phyloP scores from a whole-genome alignment of 371 early-diverging fungal genomes.

The Mucor irregularis region DNA sequence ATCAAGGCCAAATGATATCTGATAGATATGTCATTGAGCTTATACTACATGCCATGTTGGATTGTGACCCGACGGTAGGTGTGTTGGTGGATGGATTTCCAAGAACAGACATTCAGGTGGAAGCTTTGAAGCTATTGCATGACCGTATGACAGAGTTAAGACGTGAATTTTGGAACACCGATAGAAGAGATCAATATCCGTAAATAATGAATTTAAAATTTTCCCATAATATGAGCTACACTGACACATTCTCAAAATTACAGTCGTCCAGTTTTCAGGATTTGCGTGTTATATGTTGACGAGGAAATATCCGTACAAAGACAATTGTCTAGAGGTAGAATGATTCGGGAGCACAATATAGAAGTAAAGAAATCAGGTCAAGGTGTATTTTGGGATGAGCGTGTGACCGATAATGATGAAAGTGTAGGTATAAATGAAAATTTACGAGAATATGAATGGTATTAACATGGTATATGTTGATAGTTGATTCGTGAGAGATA shows the following conservation, averaged over 20 bases:
- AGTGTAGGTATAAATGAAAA: constrained; percentile 36
- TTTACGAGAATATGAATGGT: too few species aligned
- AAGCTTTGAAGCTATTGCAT: constrained; percentile 61
- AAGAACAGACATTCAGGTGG: constrained; percentile 68
- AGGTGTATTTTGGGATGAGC: constrained; percentile 65
- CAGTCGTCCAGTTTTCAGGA: constrained; percentile 67
- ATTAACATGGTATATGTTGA: too few species aligned
- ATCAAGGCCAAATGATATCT: constrained; percentile 68
- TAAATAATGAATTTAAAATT: too few species aligned
- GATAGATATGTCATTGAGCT: constrained; percentile 65
- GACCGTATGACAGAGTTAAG: constrained; percentile 65
- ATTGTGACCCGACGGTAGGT: constrained; percentile 63
- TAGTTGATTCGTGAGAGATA: constrained; percentile 66
- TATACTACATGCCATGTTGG: constrained; percentile 58
- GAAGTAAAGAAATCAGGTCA: constrained; percentile 62
- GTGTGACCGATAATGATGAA: constrained; percentile 69
- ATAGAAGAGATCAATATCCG: constrained; percentile 60
- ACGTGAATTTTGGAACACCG: constrained; percentile 56
- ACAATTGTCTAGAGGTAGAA: constrained; percentile 58
- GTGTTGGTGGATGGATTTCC: constrained; percentile 74
- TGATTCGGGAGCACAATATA: constrained; percentile 62
- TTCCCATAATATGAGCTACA: too few species aligned
- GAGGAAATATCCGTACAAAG: constrained; percentile 67
- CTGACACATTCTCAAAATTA: too few species aligned
- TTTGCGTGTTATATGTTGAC: constrained; percentile 67